Evolutionary conservation across 768 basidiomycete species (phyloP), one percentile per base, ranked within the genome.

Genomic region (Boletellus emodensis): DNA sequence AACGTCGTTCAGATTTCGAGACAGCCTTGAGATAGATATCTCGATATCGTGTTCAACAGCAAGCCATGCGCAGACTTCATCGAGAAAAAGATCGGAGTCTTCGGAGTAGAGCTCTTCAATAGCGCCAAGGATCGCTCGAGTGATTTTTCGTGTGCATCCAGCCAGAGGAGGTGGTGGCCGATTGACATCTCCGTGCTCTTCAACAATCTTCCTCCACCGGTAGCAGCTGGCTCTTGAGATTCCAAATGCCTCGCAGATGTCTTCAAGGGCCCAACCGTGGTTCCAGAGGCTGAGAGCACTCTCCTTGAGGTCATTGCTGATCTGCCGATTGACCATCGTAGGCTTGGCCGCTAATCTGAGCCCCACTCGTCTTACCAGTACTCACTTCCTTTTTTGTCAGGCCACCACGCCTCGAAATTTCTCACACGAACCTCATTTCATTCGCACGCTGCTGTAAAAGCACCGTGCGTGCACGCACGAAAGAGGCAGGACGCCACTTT

Each of bases 91-190:
- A n/a, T n/a, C n/a, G n/a, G 60, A 40, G 4, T 53, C 44, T 14
- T 53, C 28, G 4, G 48, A 17, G 46, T 61, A 57, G 10, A 69
- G 32, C 10, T 53, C 54, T 17, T 60, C 47, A n/a, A 48, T 38
- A 34, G 46, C 46, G 3, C 6, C 40, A 11, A 47, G n/a, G 18
- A 47, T 37, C 6, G 37, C 37, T 3, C 37, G 30, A 30, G 46
- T 32, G 28, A 39, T 26, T 11, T 39, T 47, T 10, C 28, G 28
- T 11, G 28, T 38, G n/a, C n/a, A n/a, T n/a, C n/a, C n/a, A n/a
- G n/a, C n/a, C n/a, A n/a, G n/a, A 13, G 46, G 44, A 4, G 32
- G 20, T 35, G 44, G 44, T 15, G 44, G 44, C 20, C 44, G 22
- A 18, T 20, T 8, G 18, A 45, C 14, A n/a, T 35, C 2, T 12